Evolutionary conservation across 345 rosid genomes (phyloP), one percentile per base, ranked within the genome.

Genomic region (Brassica juncea): DNA sequence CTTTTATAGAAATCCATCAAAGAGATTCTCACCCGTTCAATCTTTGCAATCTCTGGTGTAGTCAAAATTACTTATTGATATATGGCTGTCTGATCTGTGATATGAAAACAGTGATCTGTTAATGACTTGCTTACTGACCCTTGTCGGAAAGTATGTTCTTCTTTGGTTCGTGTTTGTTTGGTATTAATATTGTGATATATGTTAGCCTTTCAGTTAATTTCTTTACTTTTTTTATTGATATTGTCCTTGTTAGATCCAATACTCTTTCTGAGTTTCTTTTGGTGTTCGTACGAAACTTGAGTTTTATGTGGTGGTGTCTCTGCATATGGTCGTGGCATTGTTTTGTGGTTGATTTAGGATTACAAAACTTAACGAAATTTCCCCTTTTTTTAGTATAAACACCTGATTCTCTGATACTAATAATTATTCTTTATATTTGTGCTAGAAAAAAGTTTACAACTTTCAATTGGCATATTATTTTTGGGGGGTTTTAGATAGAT

Each of bases 171-270:
- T 23, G 54, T 58, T 58, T 23, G 54, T 58, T 58, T 8, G 6
- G 34, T 67, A 8, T 34, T 32, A 32, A 32, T 32, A 47, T 14
- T 39, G 5, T 6, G 28, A 5, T 5, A 5, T 21, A 19, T 19
- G 16, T 35, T 66, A 35, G 15, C 19, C 31, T 39, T 66, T 58
- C 11, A 1, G 15, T 25, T 23, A 8, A 8, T 25, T 10, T 25
- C n/a, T 27, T 0, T 25, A 25, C 55, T 37, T 12, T 32, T 55
- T 55, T 57, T 32, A 8, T 70, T 34, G 8, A 61, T 25, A 21
- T 61, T 23, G 10, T 44, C 55, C 35, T 11, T 52, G 23, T 77
- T 44, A 71, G 61, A 72, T 78, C 19, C 39, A 42, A 10, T 5
- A 34, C 37, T 34, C 37, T 28, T 28, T 28, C 31, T 27, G 30